These are phyloP conservation scores for Ceriops zippeliana DNA, from an alignment of 345 rosid species.

Conservation along the genomic window DNA sequence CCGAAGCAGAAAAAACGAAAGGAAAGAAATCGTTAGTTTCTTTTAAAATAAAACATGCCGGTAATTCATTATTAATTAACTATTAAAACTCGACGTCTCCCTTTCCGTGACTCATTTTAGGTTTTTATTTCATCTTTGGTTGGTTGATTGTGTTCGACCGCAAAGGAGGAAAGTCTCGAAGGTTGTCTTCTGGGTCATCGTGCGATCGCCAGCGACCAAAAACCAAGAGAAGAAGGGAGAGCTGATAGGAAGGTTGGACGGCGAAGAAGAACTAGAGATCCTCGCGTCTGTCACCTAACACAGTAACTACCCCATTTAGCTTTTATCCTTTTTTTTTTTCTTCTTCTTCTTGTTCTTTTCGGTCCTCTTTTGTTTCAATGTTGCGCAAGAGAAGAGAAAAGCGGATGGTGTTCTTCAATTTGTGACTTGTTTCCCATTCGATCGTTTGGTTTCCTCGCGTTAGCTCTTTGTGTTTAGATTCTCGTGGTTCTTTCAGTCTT, in stretches of 20 bases:
- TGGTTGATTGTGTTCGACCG: too few species aligned
- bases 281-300: conserved; percentile 4
- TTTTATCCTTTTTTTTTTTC: background rate
- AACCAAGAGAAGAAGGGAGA: background rate
- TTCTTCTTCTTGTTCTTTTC: background rate
- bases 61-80: too few species aligned
- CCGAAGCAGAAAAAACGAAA: too few species aligned
- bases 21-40: too few species aligned
- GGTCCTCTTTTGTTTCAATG: background rate
- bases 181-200: too few species aligned
- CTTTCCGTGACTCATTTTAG: background rate
- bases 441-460: background rate
- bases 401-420: background rate
- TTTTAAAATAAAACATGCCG: too few species aligned
- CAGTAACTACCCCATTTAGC: background rate
- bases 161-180: too few species aligned
- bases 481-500: background rate
- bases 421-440: background rate
- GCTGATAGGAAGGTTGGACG: background rate
- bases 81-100: background rate
- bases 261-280: background rate
- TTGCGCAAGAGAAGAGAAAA: background rate
- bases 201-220: too few species aligned
- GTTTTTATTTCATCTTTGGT: background rate
- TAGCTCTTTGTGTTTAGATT: background rate